Percentiles rank a stretch among this genome's conserved stretches.
phyloP scores from a whole-genome alignment of 371 early-diverging fungal species.

The Saksenaea oblongispora region DNA sequence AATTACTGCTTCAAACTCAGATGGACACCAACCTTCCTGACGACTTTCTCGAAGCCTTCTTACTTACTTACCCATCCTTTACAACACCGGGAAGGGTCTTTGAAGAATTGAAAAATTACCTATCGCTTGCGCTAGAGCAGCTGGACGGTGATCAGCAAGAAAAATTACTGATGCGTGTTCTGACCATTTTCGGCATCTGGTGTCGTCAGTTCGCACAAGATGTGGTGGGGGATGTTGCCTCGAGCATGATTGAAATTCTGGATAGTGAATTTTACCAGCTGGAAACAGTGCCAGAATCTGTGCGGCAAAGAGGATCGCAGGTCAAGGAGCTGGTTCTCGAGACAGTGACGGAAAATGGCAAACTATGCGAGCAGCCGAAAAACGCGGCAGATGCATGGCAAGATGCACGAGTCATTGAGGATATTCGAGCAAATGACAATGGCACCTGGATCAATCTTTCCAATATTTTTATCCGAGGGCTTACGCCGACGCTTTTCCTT shows the following conservation, averaged over 20 bases:
- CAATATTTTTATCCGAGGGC: conserved; percentile 55
- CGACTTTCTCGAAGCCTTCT: conserved; percentile 46
- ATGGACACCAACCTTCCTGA: conserved; percentile 10
- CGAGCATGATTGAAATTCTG: conserved; percentile 38
- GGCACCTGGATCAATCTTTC: conserved; percentile 44
- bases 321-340: conserved; percentile 31
- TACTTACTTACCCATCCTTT: conserved; percentile 61
- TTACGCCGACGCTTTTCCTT: conserved; percentile 67
- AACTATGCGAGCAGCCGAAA: conserved; percentile 12
- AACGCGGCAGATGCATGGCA: conserved; percentile 6
- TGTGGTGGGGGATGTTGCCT: conserved; percentile 46
- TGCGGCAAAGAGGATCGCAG: conserved; percentile 3
- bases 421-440: not conserved
- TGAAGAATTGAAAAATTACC: conserved; percentile 52
- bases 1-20: conserved; percentile 55
- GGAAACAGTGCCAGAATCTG: not conserved
- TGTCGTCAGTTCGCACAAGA: conserved; percentile 31
- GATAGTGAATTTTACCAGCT: conserved; percentile 11
- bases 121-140: not conserved
- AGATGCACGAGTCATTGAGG: not conserved
- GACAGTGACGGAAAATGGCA: conserved; percentile 32
- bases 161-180: conserved; percentile 6
- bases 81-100: conserved; percentile 52
- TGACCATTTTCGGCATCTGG: conserved; percentile 34
- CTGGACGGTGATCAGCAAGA: not conserved